Conservation (phyloP, 495 filamentous ascomycete genomes). For the Lepidopterella palustris region DNA sequence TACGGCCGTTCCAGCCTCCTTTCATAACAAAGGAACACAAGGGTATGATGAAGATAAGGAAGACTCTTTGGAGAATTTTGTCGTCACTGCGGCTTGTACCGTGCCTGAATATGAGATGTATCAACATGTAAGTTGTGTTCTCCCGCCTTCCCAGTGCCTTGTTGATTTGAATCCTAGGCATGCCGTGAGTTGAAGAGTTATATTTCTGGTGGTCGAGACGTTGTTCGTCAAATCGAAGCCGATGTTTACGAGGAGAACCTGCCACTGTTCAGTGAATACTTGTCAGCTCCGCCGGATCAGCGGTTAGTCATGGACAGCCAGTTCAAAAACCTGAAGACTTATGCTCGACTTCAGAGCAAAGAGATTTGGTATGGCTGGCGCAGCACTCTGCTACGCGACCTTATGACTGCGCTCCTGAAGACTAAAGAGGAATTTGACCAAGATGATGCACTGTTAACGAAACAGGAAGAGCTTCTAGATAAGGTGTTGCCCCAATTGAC, state of each 20-base stretch:
- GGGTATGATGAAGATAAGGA: constrained; percentile 28
- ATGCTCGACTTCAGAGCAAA: constrained; percentile 82
- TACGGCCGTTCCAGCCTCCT: constrained; percentile 58
- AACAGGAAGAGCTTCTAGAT: constrained; percentile 61
- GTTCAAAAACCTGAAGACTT: constrained; percentile 91
- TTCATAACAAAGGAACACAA: constrained; percentile 32
- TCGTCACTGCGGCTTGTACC: constrained; percentile 86
- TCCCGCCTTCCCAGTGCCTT: not conserved
- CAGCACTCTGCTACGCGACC: constrained; percentile 76
- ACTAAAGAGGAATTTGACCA: constrained; percentile 68
- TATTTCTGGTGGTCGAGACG: constrained; percentile 79
- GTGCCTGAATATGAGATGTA: constrained; percentile 90
- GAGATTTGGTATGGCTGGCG: constrained; percentile 98
- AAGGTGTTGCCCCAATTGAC: constrained; percentile 58
- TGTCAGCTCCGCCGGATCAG: constrained; percentile 76
- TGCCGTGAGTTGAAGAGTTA: constrained; percentile 93
- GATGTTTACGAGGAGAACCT: constrained; percentile 86
- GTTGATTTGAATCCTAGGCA: constrained; percentile 44
- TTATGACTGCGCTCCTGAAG: constrained; percentile 69
- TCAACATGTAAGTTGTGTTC: constrained; percentile 63
- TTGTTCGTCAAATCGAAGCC: constrained; percentile 80
- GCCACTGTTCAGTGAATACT: constrained; percentile 83
- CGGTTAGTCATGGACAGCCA: constrained; percentile 87
- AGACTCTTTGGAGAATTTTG: constrained; percentile 59
- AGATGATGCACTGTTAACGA: constrained; percentile 61